Evolutionary conservation across 805 yeast genomes (phyloP), one percentile per base, ranked within the genome.

Genomic region (Zygoascus bituminiphila): DNA sequence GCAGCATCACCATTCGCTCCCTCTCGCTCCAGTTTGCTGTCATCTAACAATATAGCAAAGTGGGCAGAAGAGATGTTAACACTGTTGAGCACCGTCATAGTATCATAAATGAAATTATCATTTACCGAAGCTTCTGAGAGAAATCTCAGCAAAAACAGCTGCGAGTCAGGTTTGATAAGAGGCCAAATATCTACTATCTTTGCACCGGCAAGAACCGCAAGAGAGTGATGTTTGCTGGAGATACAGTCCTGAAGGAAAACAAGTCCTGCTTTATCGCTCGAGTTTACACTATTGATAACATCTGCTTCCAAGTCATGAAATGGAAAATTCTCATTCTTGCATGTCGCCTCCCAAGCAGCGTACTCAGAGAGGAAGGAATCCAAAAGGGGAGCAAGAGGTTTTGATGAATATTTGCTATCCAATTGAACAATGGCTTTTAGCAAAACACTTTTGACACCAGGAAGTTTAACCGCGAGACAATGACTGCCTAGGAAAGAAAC

Each of bases 401-500:
- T 72, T 21, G 69, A 61, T 10, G 63, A 56, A 3, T 66, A 62
- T 51, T 59, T 62, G 8, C 9, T 15, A 26, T 67, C 64, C 25
- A 67, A 69, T 5, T 68, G 66, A 17, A 71, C 66, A n/a, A 82
- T 62, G 35, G 73, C 55, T n/a, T 64, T 58, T 50, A 82, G 60
- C 2, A 82, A 66, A 24, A 70, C 66, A 39, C 69, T 63, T 59
- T 88, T 84, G 20, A 86, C 70, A 19, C 66, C 72, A 20, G 84
- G 82, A 21, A 80, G 54, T 7, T 77, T 65, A 21, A 74, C 67
- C 7, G 67, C 55, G 35, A 69, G 62, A 58, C 86, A 84, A 63
- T 88, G 93, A 48, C 82, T 79, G 17, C 83, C 77, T 57, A 87
- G 71, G 54, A 81, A 84, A 0, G 88, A 76, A 47, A 81, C 63